Evolutionary conservation across 2,329 filamentous ascomycete genomes (phyloP).

Genomic region (Alternaria incomplexa): DNA sequence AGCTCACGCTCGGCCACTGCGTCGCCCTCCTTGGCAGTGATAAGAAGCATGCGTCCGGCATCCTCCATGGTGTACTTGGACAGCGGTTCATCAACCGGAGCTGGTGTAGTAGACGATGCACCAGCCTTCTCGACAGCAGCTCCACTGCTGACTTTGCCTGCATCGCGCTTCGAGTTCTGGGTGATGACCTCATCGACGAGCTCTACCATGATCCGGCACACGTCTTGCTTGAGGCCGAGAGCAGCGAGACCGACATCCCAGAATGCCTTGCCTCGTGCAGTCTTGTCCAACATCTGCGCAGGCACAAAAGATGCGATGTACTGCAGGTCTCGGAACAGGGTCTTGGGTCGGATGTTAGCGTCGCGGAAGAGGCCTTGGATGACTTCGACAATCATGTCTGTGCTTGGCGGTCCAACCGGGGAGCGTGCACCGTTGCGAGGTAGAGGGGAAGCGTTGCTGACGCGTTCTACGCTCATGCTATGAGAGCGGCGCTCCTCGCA

Average conservation of each 20-base stretch:
- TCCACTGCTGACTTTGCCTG: conserved; percentile 37
- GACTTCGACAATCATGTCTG: conserved; percentile 52
- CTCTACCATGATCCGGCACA: conserved; percentile 83
- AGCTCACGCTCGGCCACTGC: conserved; percentile 90
- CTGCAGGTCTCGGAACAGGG: conserved; percentile 58
- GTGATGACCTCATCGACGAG: conserved; percentile 73
- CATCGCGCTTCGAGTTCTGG: conserved; percentile 68
- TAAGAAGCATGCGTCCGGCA: conserved; percentile 87
- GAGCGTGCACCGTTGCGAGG: conserved; percentile 45
- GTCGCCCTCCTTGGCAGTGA: conserved; percentile 91
- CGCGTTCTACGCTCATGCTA: conserved; percentile 51
- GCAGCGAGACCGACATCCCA: conserved; percentile 89
- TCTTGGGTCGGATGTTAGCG: conserved; percentile 52
- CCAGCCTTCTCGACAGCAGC: conserved; percentile 22
- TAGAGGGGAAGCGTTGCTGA: conserved; percentile 47
- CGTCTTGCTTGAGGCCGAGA: conserved; percentile 84
- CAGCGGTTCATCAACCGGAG: conserved; percentile 46
- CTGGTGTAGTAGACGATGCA: conserved; percentile 9
- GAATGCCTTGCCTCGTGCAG: conserved; percentile 75
- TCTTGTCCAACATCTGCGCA: conserved; percentile 62
- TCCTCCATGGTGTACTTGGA: conserved; percentile 76
- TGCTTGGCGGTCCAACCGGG: conserved; percentile 48
- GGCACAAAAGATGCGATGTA: conserved; percentile 68
- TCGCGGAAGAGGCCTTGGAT: conserved; percentile 54
- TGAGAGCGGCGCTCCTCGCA: conserved; percentile 72